Evolutionary conservation across 768 basidiomycete genomes (phyloP).

Genomic region (Leccinellum albellum): DNA sequence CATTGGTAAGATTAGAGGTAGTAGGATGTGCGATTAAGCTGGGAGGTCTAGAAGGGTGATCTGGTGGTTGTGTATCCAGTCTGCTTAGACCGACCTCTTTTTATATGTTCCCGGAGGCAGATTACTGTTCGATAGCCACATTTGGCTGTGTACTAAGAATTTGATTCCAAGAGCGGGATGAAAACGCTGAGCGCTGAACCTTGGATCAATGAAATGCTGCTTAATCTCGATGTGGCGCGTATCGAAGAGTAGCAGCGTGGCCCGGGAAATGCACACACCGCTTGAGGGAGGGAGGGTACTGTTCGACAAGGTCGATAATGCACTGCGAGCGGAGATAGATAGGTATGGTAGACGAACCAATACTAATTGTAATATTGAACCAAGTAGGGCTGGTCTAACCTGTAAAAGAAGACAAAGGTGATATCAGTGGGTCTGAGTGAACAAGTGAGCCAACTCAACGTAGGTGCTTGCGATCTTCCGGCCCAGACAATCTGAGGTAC

Average conservation of each 20-base stretch:
- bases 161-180: background rate
- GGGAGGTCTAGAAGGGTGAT: background rate
- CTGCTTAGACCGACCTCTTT: conserved; percentile 8
- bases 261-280: background rate
- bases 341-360: background rate
- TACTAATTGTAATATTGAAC: background rate
- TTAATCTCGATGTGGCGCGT: conserved; percentile 2
- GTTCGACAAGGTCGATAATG: background rate
- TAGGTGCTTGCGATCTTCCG: background rate
- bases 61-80: background rate
- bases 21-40: background rate
- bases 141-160: background rate
- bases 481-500: background rate
- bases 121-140: background rate
- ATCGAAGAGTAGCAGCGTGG: conserved; percentile 1
- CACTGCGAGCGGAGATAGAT: background rate
- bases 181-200: background rate
- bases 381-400: background rate
- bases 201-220: background rate
- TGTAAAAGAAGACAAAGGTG: background rate
- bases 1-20: conserved; percentile 3
- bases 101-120: conserved; percentile 15
- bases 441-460: conserved; percentile 3
- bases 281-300: background rate
- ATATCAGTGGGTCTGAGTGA: background rate